These are phyloP conservation scores for Yarrowia divulgata DNA, from an alignment of 805 yeast species.

Conservation along the genomic window DNA sequence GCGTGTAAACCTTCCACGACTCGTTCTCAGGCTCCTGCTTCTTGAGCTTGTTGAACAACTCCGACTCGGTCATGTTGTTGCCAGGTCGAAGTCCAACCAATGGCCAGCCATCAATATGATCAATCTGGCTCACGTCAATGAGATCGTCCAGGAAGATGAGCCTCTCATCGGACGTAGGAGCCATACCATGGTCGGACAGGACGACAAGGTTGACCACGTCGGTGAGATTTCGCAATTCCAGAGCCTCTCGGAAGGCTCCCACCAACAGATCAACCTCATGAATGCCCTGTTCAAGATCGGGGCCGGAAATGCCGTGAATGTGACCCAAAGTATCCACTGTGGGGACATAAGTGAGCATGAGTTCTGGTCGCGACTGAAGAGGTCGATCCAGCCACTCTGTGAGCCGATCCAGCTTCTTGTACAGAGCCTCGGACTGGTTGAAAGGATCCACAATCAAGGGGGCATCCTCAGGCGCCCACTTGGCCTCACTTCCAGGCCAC, in stretches of 20 bases:
- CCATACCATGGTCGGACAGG: slow-evolving; percentile 94
- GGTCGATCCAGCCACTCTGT: slow-evolving; percentile 69
- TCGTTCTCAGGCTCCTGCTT: slow-evolving; percentile 43
- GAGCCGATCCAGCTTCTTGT: slow-evolving; percentile 64
- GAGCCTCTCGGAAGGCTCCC: slow-evolving; percentile 56
- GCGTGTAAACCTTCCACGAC: slow-evolving; percentile 57
- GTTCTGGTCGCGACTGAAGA: slow-evolving; percentile 70
- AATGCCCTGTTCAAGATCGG: slow-evolving; percentile 61
- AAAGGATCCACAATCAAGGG: slow-evolving; percentile 66
- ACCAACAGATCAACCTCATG: slow-evolving; percentile 71
- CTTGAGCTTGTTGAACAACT: slow-evolving; percentile 52
- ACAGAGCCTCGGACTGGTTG: slow-evolving; percentile 67
- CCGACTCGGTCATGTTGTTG: slow-evolving; percentile 52
- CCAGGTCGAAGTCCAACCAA: slow-evolving; percentile 75
- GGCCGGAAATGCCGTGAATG: slow-evolving; percentile 69
- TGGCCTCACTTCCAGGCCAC: slow-evolving; percentile 96
- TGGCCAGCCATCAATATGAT: slow-evolving; percentile 86
- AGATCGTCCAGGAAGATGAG: slow-evolving; percentile 76
- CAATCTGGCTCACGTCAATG: slow-evolving; percentile 61
- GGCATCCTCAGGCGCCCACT: slow-evolving; percentile 56
- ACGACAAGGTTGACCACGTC: slow-evolving; percentile 71
- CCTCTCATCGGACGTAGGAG: slow-evolving; percentile 78
- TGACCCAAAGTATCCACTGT: slow-evolving; percentile 84
- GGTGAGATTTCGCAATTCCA: slow-evolving; percentile 63
- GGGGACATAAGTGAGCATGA: slow-evolving; percentile 80